These are phyloP conservation scores for Sugiyamaella chiloensis DNA, from an alignment of 805 yeast species.

Conservation along the genomic window DNA sequence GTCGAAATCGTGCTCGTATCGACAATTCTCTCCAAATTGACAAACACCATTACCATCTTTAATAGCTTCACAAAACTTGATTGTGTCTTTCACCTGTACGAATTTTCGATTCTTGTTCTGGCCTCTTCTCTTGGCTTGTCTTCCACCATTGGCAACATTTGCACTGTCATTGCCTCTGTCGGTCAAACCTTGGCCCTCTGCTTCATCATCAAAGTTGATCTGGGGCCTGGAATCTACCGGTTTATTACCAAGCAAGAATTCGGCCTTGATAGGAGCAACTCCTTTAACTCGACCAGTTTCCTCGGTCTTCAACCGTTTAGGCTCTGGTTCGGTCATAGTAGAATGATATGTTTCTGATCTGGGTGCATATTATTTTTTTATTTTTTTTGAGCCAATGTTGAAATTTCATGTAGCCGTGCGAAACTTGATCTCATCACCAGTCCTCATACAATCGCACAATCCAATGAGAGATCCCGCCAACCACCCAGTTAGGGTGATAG, in stretches of 20 bases:
- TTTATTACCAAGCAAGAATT: slow-evolving; percentile 47
- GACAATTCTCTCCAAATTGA: slow-evolving; percentile 69
- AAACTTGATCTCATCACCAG: no score
- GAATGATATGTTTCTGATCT: no score
- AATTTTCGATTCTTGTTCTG: slow-evolving; percentile 82
- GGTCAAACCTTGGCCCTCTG: slow-evolving; percentile 25
- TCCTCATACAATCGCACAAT: no score
- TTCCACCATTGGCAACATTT: slow-evolving; percentile 42
- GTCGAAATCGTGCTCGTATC: slow-evolving; percentile 70
- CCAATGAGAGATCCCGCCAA: no score
- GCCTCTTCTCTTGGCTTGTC: slow-evolving; percentile 60
- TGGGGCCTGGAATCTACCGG: slow-evolving; percentile 8
- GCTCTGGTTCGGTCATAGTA: slow-evolving; percentile 25
- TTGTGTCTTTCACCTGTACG: slow-evolving; percentile 59
- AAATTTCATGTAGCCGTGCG: neutral
- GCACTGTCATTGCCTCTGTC: slow-evolving; percentile 37
- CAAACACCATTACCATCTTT: slow-evolving; percentile 34
- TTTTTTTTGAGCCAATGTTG: neutral
- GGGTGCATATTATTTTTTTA: slow-evolving; percentile 12
- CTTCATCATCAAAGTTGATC: slow-evolving; percentile 24
- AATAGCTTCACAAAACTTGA: slow-evolving; percentile 62
- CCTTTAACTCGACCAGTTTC: slow-evolving; percentile 46
- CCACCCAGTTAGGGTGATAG: slow-evolving; percentile 53
- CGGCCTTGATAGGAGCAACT: slow-evolving; percentile 72
- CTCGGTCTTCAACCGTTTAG: slow-evolving; percentile 28